phyloP scores from a whole-genome alignment of 805 yeast species.

The Tetrapisispora pingtungensis region DNA sequence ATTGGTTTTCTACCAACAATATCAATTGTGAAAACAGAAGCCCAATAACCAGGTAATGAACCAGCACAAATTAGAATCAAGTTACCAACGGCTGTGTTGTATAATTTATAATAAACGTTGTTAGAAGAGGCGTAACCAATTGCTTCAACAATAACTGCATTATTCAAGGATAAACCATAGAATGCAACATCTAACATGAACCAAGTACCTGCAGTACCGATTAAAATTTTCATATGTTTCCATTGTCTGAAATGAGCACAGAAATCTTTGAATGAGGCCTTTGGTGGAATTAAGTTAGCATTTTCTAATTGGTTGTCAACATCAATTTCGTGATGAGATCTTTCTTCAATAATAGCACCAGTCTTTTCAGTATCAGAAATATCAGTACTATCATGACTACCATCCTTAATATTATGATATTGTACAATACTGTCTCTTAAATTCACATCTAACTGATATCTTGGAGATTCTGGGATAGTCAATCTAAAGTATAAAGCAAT shows the following conservation, averaged over 20 bases:
- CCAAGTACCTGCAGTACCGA: slow-evolving; percentile 92
- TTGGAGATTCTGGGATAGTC: slow-evolving; percentile 91
- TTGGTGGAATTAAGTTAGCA: slow-evolving; percentile 41
- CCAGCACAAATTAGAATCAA: slow-evolving; percentile 91
- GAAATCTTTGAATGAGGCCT: slow-evolving; percentile 74
- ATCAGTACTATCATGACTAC: neutral
- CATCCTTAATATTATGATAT: neutral
- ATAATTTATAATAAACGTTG: slow-evolving; percentile 60
- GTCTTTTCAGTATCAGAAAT: neutral
- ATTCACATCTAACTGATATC: slow-evolving; percentile 72
- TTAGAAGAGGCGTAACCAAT: slow-evolving; percentile 72
- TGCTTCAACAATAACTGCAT: slow-evolving; percentile 67
- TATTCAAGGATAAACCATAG: slow-evolving; percentile 80
- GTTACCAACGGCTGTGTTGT: slow-evolving; percentile 83
- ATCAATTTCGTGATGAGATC: neutral
- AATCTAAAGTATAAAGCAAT: slow-evolving; percentile 83
- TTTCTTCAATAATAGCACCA: neutral
- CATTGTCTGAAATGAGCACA: slow-evolving; percentile 66
- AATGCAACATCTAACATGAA: slow-evolving; percentile 82
- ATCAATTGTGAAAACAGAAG: slow-evolving; percentile 70
- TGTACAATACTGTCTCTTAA: slow-evolving; percentile 18
- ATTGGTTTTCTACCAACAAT: slow-evolving; percentile 75
- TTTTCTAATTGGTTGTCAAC: neutral
- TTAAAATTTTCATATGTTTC: slow-evolving; percentile 72
- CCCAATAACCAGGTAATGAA: slow-evolving; percentile 91